Evolutionary conservation across 495 filamentous ascomycete species (phyloP).

Genomic region (Penicillium bialowiezense): DNA sequence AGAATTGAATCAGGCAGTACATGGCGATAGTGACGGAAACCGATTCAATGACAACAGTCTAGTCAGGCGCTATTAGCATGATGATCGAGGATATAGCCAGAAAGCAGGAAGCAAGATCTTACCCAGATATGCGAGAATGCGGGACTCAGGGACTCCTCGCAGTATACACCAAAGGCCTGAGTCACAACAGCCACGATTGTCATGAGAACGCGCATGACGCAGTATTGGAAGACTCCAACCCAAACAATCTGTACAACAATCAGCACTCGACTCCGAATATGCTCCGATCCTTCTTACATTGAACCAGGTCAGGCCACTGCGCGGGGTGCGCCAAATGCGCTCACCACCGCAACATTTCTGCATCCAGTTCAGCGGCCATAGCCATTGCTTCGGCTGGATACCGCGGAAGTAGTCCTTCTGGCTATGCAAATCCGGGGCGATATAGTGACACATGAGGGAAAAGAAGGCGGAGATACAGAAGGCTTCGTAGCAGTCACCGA

Average conservation of each 20-base stretch:
- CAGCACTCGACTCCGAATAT: neutral
- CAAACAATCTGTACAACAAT: constrained; percentile 63
- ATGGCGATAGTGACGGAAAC: constrained; percentile 80
- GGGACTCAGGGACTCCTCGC: constrained; percentile 72
- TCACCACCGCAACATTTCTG: constrained; percentile 65
- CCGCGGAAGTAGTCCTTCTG: constrained; percentile 87
- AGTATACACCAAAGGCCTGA: constrained; percentile 68
- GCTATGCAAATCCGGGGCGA: constrained; percentile 72
- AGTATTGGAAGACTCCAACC: constrained; percentile 87
- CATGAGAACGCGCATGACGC: constrained; percentile 80
- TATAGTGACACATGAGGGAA: constrained; percentile 80
- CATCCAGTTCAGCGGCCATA: constrained; percentile 65
- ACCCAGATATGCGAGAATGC: constrained; percentile 84
- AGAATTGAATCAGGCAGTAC: constrained; percentile 91
- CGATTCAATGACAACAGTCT: constrained; percentile 69
- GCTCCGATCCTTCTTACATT: constrained; percentile 49
- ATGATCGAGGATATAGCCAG: constrained; percentile 41
- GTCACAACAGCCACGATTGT: constrained; percentile 75
- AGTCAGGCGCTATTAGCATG: constrained; percentile 1
- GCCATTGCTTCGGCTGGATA: constrained; percentile 67
- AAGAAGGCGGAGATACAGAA: constrained; percentile 92
- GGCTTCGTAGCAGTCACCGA: constrained; percentile 87
- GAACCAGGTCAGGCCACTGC: constrained; percentile 90
- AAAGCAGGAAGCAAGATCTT: constrained; percentile 41
- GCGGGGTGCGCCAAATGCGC: constrained; percentile 65